Percentiles rank a stretch among this genome's conserved stretches.
Conservation (phyloP, 306 rosid species). For the Rosa persica region DNA sequence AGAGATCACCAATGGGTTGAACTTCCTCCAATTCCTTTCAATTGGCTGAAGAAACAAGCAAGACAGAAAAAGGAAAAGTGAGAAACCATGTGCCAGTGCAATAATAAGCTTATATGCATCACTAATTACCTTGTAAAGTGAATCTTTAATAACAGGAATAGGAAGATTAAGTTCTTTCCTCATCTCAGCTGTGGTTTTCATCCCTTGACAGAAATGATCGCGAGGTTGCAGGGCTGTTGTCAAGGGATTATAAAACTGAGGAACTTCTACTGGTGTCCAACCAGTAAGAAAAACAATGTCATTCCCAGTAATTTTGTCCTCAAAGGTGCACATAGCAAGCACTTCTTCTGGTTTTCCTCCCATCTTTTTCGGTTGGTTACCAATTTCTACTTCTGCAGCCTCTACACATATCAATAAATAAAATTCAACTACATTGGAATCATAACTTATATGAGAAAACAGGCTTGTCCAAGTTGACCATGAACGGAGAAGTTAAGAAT, state of each 20-base stretch:
- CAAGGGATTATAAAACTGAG: constrained; percentile 70
- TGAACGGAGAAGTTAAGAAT: too few species aligned
- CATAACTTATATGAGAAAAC: too few species aligned
- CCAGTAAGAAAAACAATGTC: constrained; percentile 88
- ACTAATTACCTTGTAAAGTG: constrained; percentile 66
- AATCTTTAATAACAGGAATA: constrained; percentile 80
- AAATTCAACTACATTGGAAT: too few species aligned
- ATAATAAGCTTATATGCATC: constrained; percentile 10
- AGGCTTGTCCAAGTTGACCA: too few species aligned
- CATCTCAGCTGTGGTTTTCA: constrained; percentile 86
- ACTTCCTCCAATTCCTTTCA: constrained; percentile 72
- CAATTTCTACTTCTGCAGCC: constrained; percentile 89
- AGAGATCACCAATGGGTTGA: constrained; percentile 84
- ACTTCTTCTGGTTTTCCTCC: constrained; percentile 81
- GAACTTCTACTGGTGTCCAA: constrained; percentile 87
- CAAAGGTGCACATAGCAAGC: constrained; percentile 88
- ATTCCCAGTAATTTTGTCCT: constrained; percentile 93
- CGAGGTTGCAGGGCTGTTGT: constrained; percentile 90
- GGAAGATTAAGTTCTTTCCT: constrained; percentile 72
- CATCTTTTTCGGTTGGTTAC: constrained; percentile 65
- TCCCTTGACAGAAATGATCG: constrained; percentile 73
- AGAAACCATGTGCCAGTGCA: too few species aligned
- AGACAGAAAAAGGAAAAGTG: too few species aligned
- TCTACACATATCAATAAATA: constrained; percentile 3
- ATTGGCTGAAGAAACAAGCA: constrained; percentile 47